phyloP scores from a whole-genome alignment of 108 stramenopile species.

The Licmophora abbreviata region DNA sequence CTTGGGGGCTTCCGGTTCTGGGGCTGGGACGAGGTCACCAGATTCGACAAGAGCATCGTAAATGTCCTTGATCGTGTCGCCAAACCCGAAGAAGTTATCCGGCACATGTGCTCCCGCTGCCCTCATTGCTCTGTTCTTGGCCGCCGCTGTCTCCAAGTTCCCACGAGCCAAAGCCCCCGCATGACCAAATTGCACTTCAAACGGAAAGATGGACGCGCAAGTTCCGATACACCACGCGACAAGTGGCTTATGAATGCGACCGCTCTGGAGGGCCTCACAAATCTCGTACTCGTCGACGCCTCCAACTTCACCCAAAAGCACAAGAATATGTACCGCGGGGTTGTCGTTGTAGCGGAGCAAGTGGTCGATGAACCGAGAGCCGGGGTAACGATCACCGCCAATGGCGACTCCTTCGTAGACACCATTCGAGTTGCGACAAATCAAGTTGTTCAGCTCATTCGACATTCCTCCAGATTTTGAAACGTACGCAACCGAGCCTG shows the following conservation, averaged over 20 bases:
- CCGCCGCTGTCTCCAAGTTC: conserved; percentile 70
- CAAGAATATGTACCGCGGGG: conserved; percentile 74
- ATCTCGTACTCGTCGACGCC: conserved; percentile 91
- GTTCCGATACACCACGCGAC: conserved; percentile 93
- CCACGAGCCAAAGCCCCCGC: conserved; percentile 85
- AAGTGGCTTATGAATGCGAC: conserved; percentile 82
- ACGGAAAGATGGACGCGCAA: conserved; percentile 84
- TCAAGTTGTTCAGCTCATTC: conserved; percentile 90
- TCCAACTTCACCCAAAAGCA: conserved; percentile 85
- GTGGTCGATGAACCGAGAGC: conserved; percentile 83
- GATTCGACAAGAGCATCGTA: conserved; percentile 37
- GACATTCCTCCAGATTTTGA: conserved; percentile 86
- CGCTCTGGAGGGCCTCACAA: conserved; percentile 74
- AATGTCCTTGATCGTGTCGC: conserved; percentile 48
- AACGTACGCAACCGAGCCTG: conserved; percentile 86
- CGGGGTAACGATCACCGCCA: conserved; percentile 88
- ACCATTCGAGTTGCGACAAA: conserved; percentile 75
- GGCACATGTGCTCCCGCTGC: conserved; percentile 82
- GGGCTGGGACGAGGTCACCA: conserved; percentile 34
- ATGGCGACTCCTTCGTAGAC: conserved; percentile 91
- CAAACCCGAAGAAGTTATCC: conserved; percentile 76
- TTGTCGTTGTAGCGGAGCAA: conserved; percentile 88
- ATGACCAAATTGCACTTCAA: conserved; percentile 91
- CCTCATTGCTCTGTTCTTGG: conserved; percentile 73
- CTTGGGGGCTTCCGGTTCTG: conserved; percentile 59